Evolutionary conservation across 2,329 filamentous ascomycete genomes (phyloP).

Genomic region (Trichoderma sp.): DNA sequence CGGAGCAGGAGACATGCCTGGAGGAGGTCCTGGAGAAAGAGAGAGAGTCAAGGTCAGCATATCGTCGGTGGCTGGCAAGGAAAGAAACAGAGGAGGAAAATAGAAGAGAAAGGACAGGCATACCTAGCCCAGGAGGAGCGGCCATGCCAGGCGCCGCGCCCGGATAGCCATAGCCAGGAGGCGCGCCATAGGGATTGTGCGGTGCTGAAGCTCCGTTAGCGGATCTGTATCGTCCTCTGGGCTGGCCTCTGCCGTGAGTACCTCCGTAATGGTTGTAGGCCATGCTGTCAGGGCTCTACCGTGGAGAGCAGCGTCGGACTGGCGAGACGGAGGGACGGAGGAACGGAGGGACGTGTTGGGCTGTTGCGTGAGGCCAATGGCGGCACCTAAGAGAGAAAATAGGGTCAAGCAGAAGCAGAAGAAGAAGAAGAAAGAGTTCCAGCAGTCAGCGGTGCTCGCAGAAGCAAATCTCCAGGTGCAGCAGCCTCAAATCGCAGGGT

Average conservation of each 20-base stretch:
- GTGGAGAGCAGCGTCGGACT: not conserved
- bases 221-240: slow-evolving; percentile 21
- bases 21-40: slow-evolving; percentile 61
- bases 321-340: not conserved
- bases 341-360: not conserved
- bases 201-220: slow-evolving; percentile 14
- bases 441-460: not conserved
- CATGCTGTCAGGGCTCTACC: slow-evolving; percentile 37
- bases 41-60: not conserved
- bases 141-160: slow-evolving; percentile 64
- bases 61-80: not conserved
- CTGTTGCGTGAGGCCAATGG: not conserved
- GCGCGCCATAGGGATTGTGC: slow-evolving; percentile 64
- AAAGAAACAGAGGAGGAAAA: not conserved
- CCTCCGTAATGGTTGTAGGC: slow-evolving; percentile 61
- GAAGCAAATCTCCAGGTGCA: not conserved
- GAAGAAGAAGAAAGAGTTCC: not conserved
- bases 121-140: slow-evolving; percentile 80
- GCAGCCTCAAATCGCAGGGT: slow-evolving; percentile 2
- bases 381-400: not conserved
- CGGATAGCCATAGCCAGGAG: slow-evolving; percentile 71
- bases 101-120: slow-evolving; percentile 35
- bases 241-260: slow-evolving; percentile 28
- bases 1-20: slow-evolving; percentile 76
- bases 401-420: not conserved